Evolutionary conservation across 345 rosid species (phyloP).

Genomic region (Lenwebbia sp.): DNA sequence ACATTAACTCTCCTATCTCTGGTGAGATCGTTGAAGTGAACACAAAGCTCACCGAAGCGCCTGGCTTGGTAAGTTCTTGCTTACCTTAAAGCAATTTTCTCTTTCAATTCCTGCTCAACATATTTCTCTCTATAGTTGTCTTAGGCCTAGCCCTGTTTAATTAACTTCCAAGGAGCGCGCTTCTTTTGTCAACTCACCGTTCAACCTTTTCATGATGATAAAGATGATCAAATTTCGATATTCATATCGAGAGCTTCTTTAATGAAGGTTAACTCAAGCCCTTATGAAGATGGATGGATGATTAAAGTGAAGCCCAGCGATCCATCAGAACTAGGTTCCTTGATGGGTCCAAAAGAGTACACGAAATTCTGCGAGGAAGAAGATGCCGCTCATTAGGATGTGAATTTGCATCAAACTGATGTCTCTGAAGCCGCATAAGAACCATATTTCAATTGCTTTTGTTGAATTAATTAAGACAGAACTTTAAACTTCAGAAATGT

Average conservation of each 20-base stretch:
- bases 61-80: slow-evolving; percentile 51
- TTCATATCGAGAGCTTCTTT: neutral
- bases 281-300: slow-evolving; percentile 93
- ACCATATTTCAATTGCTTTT: neutral
- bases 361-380: slow-evolving; percentile 89
- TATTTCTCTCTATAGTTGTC: neutral
- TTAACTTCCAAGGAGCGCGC: neutral
- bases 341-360: slow-evolving; percentile 76
- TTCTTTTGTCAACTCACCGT: neutral
- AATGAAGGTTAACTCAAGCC: slow-evolving; percentile 73
- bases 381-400: slow-evolving; percentile 69
- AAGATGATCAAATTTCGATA: neutral
- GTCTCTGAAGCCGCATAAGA: neutral
- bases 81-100: neutral
- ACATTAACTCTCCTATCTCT: slow-evolving; percentile 75
- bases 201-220: neutral
- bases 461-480: neutral
- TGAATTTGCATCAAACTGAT: neutral
- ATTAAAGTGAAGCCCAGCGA: slow-evolving; percentile 84
- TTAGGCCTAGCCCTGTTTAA: neutral
- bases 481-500: neutral
- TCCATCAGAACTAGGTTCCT: slow-evolving; percentile 63
- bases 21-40: slow-evolving; percentile 82
- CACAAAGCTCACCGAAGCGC: slow-evolving; percentile 54
- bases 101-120: neutral